These are phyloP conservation scores for Silene latifolia DNA, from an alignment of 148 eudicot species.

Conservation along the genomic window DNA sequence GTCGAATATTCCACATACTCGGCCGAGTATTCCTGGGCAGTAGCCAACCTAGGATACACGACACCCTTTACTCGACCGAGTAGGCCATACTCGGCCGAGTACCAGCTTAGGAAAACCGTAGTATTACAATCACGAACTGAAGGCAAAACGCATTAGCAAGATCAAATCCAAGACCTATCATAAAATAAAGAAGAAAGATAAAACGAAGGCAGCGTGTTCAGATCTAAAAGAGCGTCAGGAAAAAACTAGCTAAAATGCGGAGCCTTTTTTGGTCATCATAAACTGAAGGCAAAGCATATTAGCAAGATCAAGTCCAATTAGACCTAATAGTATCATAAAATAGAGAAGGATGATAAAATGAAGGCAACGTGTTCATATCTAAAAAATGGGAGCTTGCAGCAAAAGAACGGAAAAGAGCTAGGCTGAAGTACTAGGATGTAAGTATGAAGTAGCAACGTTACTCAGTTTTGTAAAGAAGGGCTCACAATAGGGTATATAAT, in stretches of 20 bases:
- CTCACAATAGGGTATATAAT: no score
- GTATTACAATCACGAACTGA: slow-evolving; percentile 86
- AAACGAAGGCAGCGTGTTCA: slow-evolving; percentile 45
- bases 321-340: slow-evolving; percentile 66
- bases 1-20: no score
- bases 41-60: no score
- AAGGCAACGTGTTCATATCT: slow-evolving; percentile 44
- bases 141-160: slow-evolving; percentile 73
- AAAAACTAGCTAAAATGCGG: no score
- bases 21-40: no score
- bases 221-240: no score
- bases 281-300: slow-evolving; percentile 72
- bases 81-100: no score
- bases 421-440: slow-evolving; percentile 37
- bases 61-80: no score
- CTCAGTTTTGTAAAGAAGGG: no score
- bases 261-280: no score
- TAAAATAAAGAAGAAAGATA: slow-evolving; percentile 74
- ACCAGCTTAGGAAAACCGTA: no score
- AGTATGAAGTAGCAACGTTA: no score
- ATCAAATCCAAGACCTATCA: slow-evolving; percentile 90
- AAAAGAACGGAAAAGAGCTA: slow-evolving; percentile 79
- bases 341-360: slow-evolving; percentile 69
- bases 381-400: slow-evolving; percentile 55
- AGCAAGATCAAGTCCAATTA: slow-evolving; percentile 92